Base-by-base conservation (phyloP, 1,139 yeast species). In the Maudiozyma humilis region DNA sequence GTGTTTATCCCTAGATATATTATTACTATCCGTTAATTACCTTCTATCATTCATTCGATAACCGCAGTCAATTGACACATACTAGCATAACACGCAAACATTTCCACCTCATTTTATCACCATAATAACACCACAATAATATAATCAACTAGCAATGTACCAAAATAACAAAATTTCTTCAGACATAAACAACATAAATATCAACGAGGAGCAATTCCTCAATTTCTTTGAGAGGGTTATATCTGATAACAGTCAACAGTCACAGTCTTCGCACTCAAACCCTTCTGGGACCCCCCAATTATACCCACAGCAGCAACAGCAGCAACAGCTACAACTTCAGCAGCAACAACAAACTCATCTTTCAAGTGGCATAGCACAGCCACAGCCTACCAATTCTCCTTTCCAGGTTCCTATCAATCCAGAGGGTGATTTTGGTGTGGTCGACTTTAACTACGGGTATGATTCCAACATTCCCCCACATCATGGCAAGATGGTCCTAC, bases 151-250 rank as follows among this genome's bases (percentile, higher is more conserved):
- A 27, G 8, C 14, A 16, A 35, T 35, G 38, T 20, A 35, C 8
- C 38, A 35, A 35, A 35, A 20, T 35, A 15, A n/a, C 7, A 35
- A 35, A 8, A 25, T 20, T n/a, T 15, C 4, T 8, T n/a, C 32
- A 3, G 41, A 32, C 25, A 13, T 29, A 15, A 23, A 17, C 17
- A 39, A 30, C 15, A 32, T 25, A 8, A 31, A 31, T 18, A 38
- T 25, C 13, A 32, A 25, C 15, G 42, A 40, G 14, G 42, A 40
- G 13, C 38, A 32, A 27, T 23, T 40, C 14, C 30, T 40, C 13
- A 32, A 40, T 17, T 40, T 33, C 17, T 40, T 40, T 18, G 38
- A 40, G 17, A 40, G 15, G 23, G 42, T 16, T 4, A 32, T 39
- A 20, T n/a, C 14, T 8, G 23, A 39, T 13, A 15, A 23, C 18